Evolutionary conservation across 495 filamentous ascomycete species (phyloP).

Genomic region (Penicillium subrubescens): DNA sequence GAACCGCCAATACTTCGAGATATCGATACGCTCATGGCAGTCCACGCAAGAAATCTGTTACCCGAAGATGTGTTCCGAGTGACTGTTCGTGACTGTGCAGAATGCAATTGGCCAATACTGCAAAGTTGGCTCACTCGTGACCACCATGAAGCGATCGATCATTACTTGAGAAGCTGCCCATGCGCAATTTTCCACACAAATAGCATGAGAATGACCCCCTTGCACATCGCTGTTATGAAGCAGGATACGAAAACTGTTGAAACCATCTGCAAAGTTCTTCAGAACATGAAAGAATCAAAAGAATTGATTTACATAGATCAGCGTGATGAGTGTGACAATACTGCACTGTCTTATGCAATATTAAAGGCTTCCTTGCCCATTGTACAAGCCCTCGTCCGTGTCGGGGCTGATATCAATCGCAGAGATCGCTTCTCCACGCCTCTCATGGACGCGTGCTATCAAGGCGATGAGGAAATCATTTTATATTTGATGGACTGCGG

Average conservation of each 20-base stretch:
- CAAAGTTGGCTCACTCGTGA: neutral
- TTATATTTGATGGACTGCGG: neutral
- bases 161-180: neutral
- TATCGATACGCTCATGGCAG: neutral
- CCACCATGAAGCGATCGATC: neutral
- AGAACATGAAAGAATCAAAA: neutral
- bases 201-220: neutral
- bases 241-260: slow-evolving; percentile 5
- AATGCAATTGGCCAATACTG: neutral
- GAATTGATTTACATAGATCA: slow-evolving; percentile 2
- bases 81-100: neutral
- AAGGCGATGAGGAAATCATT: neutral
- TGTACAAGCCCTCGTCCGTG: too few relatives aligned
- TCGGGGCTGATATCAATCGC: too few relatives aligned
- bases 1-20: neutral
- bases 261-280: neutral
- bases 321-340: neutral
- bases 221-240: slow-evolving; percentile 3
- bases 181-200: slow-evolving; percentile 1
- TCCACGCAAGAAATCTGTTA: neutral
- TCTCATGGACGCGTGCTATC: slow-evolving; percentile 1
- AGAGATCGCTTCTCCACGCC: neutral
- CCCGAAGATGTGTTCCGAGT: neutral
- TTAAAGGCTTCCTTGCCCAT: neutral
- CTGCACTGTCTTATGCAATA: neutral